A percentile compares a stretch with the other conserved stretches of the same genome.
Evolutionary conservation across 2,329 filamentous ascomycete species (phyloP).

Genomic region (Talaromyces sp.): DNA sequence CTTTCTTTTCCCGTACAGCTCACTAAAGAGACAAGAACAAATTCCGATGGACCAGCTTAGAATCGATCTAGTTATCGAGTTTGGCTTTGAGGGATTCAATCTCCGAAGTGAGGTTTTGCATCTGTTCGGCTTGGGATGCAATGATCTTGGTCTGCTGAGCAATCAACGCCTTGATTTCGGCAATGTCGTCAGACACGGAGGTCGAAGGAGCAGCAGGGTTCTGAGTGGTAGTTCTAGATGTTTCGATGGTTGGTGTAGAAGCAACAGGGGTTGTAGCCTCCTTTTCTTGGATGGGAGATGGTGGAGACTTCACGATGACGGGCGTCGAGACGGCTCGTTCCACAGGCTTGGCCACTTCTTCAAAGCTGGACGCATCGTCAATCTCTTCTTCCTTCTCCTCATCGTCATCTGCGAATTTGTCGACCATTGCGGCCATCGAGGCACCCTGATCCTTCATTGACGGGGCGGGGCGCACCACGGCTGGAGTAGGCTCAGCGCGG

Average conservation of each 20-base stretch:
- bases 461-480: slow-evolving; percentile 53
- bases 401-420: slow-evolving; percentile 77
- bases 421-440: slow-evolving; percentile 80
- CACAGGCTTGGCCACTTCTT: slow-evolving; percentile 74
- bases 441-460: slow-evolving; percentile 80
- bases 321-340: slow-evolving; percentile 51
- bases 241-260: slow-evolving; percentile 37
- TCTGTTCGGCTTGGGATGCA: slow-evolving; percentile 71
- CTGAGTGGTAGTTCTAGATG: slow-evolving; percentile 29
- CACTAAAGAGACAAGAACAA: neutral
- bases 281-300: slow-evolving; percentile 1
- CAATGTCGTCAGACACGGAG: slow-evolving; percentile 62
- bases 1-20: neutral
- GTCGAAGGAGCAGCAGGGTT: slow-evolving; percentile 41
- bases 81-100: slow-evolving; percentile 69
- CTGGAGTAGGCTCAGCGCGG: slow-evolving; percentile 30
- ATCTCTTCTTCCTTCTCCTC: slow-evolving; percentile 54
- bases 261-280: slow-evolving; percentile 16
- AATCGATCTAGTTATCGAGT: slow-evolving; percentile 2
- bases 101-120: slow-evolving; percentile 65
- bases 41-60: neutral
- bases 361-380: slow-evolving; percentile 72
- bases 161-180: slow-evolving; percentile 73
- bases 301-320: slow-evolving; percentile 15
- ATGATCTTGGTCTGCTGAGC: slow-evolving; percentile 76